Evolutionary conservation across 495 filamentous ascomycete species (phyloP).

Genomic region (Penicillium cinerascens): DNA sequence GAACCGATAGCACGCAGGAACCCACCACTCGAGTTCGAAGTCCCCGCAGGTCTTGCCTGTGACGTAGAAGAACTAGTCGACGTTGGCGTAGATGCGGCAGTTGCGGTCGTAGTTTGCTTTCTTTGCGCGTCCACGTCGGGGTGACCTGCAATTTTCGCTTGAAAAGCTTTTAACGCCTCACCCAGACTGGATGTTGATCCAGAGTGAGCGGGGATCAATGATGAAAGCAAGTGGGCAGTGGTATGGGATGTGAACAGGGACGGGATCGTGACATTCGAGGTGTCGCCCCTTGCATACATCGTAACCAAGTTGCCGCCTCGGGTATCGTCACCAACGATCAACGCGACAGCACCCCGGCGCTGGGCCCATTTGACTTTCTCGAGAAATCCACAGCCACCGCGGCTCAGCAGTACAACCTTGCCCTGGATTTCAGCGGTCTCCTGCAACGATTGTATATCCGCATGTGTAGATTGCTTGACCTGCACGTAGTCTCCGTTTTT

Average conservation of each 20-base stretch:
- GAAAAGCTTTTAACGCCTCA: constrained; percentile 33
- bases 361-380: constrained; percentile 98
- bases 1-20: constrained; percentile 51
- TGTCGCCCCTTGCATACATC: constrained; percentile 95
- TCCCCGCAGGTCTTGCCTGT: constrained; percentile 11
- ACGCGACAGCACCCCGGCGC: constrained; percentile 76
- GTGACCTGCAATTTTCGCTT: constrained; percentile 22
- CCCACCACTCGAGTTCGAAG: constrained; percentile 43
- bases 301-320: constrained; percentile 81
- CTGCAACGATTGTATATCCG: constrained; percentile 92
- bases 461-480: constrained; percentile 56
- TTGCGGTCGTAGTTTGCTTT: constrained; percentile 20
- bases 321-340: constrained; percentile 93
- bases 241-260: constrained; percentile 93
- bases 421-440: constrained; percentile 92
- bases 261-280: constrained; percentile 89
- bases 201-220: constrained; percentile 71
- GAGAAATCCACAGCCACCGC: constrained; percentile 92
- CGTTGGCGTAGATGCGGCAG: constrained; percentile 23
- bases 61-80: constrained; percentile 23
- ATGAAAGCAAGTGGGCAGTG: constrained; percentile 91
- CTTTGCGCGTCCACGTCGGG: constrained; percentile 18
- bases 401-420: constrained; percentile 83
- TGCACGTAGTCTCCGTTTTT: constrained; percentile 41
- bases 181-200: constrained; percentile 53